Conservation (phyloP, 179 eudicot genomes). For the Nepenthes alata region DNA sequence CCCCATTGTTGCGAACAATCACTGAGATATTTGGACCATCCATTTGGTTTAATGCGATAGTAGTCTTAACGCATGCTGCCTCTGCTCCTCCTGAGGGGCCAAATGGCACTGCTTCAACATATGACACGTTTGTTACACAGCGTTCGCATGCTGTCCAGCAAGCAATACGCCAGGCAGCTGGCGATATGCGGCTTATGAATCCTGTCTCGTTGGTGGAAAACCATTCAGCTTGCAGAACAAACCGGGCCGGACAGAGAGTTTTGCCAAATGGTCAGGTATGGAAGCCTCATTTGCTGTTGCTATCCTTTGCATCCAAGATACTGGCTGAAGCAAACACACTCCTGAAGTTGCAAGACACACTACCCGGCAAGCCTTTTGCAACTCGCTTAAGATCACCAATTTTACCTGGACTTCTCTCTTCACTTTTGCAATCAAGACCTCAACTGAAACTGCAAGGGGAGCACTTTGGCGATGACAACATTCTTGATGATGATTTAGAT, state of each 20-base stretch:
- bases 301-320: constrained; percentile 86
- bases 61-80: constrained; percentile 95
- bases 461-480: constrained; percentile 57
- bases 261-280: constrained; percentile 99
- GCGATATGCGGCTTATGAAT: constrained; percentile 96
- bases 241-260: constrained; percentile 91
- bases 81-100: constrained; percentile 99
- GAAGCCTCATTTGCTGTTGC: constrained; percentile 84
- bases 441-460: constrained; percentile 72
- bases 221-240: constrained; percentile 90
- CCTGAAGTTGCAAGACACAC: constrained; percentile 77
- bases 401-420: constrained; percentile 78
- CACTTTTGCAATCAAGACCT: constrained; percentile 81
- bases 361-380: constrained; percentile 60
- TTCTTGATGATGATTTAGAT: constrained; percentile 56
- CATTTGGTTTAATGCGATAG: constrained; percentile 96
- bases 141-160: constrained; percentile 94
- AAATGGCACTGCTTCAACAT: constrained; percentile 78
- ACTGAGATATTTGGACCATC: constrained; percentile 80
- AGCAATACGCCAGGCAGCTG: constrained; percentile 94
- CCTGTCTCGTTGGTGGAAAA: constrained; percentile 96
- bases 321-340: constrained; percentile 86
- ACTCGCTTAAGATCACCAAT: constrained; percentile 61
- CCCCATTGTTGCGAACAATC: constrained; percentile 73
- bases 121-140: constrained; percentile 92